Percentiles rank a stretch among this genome's conserved stretches.
Evolutionary conservation across 805 yeast species (phyloP).

Genomic region (Isabelozyma heimii): DNA sequence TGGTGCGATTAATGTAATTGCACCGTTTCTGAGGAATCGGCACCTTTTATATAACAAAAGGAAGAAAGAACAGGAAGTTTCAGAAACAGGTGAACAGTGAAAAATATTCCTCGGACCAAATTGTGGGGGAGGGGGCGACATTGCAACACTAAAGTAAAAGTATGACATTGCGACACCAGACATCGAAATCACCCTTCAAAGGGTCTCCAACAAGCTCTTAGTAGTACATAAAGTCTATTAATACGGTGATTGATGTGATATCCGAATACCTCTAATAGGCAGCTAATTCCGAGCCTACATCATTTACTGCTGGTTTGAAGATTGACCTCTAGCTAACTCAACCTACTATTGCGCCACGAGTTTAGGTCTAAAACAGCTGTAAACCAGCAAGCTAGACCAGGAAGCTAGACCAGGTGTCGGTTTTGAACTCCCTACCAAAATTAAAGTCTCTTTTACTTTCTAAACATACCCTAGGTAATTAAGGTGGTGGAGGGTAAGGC

Average conservation of each 20-base stretch:
- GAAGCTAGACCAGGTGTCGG: background rate
- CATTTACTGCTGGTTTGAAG: background rate
- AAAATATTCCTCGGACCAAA: slow-evolving; percentile 2
- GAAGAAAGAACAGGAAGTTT: background rate
- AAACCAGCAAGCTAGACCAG: too few relatives aligned
- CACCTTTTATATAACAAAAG: background rate
- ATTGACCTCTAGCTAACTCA: background rate
- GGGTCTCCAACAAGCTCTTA: too few relatives aligned
- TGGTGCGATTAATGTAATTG: background rate
- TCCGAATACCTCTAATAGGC: too few relatives aligned
- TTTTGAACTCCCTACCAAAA: too few relatives aligned
- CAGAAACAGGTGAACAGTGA: too few relatives aligned
- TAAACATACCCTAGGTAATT: background rate
- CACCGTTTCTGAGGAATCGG: background rate
- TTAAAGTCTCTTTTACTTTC: too few relatives aligned
- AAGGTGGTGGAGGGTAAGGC: background rate
- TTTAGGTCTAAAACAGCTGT: background rate
- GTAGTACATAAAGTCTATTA: too few relatives aligned
- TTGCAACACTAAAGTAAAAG: background rate
- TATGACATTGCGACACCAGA: too few relatives aligned
- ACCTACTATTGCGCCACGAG: background rate
- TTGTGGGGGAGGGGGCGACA: slow-evolving; percentile 2
- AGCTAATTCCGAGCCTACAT: too few relatives aligned
- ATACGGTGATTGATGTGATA: too few relatives aligned
- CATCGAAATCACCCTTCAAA: too few relatives aligned